A percentile compares a stretch with the other conserved stretches of the same genome.
Evolutionary conservation across 768 basidiomycete species (phyloP).

Genomic region (Boletus subcaerulescens): DNA sequence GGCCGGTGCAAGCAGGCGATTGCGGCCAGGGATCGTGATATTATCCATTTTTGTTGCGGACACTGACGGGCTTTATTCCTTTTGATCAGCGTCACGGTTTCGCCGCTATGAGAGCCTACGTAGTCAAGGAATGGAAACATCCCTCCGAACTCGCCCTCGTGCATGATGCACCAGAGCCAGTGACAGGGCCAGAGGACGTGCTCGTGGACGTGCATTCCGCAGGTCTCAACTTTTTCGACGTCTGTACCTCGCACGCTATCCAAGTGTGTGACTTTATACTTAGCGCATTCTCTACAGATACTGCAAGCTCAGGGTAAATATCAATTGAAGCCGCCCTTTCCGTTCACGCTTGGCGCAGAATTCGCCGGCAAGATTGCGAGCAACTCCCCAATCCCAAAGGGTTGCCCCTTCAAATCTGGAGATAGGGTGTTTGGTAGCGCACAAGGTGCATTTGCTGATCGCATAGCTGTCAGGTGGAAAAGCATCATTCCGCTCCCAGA

Average conservation of each 20-base stretch:
- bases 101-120: conserved; percentile 74
- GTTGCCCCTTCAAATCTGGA: conserved; percentile 75
- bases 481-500: conserved; percentile 67
- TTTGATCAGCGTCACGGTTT: background rate
- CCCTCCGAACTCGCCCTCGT: conserved; percentile 60
- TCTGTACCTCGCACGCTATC: conserved; percentile 26
- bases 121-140: conserved; percentile 66
- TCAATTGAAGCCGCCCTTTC: conserved; percentile 78
- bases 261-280: too few relatives aligned
- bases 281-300: conserved; percentile 46
- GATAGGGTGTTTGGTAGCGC: conserved; percentile 85
- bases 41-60: too few relatives aligned
- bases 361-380: conserved; percentile 76
- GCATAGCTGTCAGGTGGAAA: conserved; percentile 52
- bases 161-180: conserved; percentile 56
- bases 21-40: too few relatives aligned
- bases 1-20: too few relatives aligned
- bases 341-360: conserved; percentile 83
- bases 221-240: conserved; percentile 77
- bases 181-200: conserved; percentile 48
- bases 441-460: conserved; percentile 81
- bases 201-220: conserved; percentile 75
- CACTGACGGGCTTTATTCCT: too few relatives aligned
- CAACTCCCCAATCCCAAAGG: conserved; percentile 72
- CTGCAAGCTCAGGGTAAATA: conserved; percentile 89